Percentiles rank a stretch among this genome's conserved stretches.
Conservation (phyloP, 768 basidiomycete species). For the Trametes cingulata region DNA sequence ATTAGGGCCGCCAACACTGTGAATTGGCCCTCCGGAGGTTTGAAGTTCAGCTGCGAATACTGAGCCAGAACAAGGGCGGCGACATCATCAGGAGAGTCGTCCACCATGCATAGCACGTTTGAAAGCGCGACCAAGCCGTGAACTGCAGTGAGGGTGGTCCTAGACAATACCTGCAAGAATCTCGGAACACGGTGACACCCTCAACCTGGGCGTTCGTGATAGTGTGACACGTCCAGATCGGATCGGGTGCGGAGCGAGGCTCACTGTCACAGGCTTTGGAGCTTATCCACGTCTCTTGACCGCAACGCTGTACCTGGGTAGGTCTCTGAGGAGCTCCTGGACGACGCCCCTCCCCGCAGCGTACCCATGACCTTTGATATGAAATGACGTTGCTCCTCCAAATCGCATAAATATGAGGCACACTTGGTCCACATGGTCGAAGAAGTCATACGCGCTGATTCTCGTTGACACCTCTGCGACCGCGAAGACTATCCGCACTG, state of each 20-base stretch:
- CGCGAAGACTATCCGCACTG: not conserved
- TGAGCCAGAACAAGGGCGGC: slow-evolving; percentile 41
- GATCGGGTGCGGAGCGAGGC: not conserved
- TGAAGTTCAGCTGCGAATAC: slow-evolving; percentile 49
- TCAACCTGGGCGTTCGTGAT: not conserved
- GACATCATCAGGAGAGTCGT: slow-evolving; percentile 29
- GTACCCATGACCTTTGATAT: not conserved
- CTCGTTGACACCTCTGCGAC: not conserved
- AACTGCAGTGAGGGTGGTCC: too few relatives aligned
- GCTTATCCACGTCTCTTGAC: too few relatives aligned
- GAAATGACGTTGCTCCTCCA: not conserved
- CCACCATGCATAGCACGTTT: slow-evolving; percentile 20
- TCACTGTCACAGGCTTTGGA: too few relatives aligned
- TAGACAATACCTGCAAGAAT: not conserved
- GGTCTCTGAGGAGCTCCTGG: too few relatives aligned
- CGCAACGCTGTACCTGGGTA: too few relatives aligned
- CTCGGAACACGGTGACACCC: not conserved
- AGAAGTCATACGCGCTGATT: too few relatives aligned
- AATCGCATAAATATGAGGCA: not conserved
- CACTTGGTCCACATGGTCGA: not conserved
- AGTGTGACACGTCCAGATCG: slow-evolving; percentile 3
- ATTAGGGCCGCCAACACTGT: slow-evolving; percentile 62
- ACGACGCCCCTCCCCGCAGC: not conserved
- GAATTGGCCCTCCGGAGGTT: slow-evolving; percentile 56
- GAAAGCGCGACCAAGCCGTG: too few relatives aligned